Percentiles rank a stretch among this genome's conserved stretches.
Evolutionary conservation across 179 eudicot genomes (phyloP).

Genomic region (Corrigiola litoralis): DNA sequence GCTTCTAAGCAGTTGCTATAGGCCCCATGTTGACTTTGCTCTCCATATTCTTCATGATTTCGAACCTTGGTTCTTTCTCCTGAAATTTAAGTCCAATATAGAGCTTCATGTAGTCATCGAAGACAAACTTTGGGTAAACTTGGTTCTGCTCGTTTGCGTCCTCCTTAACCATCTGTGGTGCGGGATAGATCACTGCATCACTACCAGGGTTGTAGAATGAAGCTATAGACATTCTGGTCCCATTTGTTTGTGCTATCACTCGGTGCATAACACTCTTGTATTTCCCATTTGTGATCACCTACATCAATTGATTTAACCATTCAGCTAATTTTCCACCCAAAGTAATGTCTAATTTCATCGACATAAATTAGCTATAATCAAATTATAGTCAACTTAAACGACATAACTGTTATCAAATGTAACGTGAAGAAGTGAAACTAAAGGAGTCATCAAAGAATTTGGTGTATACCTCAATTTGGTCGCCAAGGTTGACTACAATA

Average conservation of each 20-base stretch:
- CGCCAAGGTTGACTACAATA: conserved; percentile 48
- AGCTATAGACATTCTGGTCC: conserved; percentile 69
- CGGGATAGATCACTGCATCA: conserved; percentile 76
- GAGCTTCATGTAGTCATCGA: conserved; percentile 78
- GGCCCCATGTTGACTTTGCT: conserved; percentile 16
- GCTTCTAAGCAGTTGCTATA: conserved; percentile 18
- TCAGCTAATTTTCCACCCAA: too few species aligned
- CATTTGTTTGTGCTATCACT: conserved; percentile 64
- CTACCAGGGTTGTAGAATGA: conserved; percentile 76
- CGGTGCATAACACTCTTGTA: conserved; percentile 76
- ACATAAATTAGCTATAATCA: background rate
- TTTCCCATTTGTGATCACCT: conserved; percentile 80
- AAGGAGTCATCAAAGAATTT: too few species aligned
- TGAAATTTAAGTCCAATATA: conserved; percentile 64
- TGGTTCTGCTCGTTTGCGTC: conserved; percentile 14
- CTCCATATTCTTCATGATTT: conserved; percentile 49
- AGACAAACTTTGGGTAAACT: conserved; percentile 61
- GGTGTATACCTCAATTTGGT: conserved; percentile 47
- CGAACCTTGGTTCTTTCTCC: conserved; percentile 79
- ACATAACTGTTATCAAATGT: too few species aligned
- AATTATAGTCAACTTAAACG: too few species aligned
- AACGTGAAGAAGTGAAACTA: too few species aligned
- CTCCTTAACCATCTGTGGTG: conserved; percentile 40
- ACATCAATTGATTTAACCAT: background rate
- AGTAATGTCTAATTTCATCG: background rate